A percentile compares a stretch with the other conserved stretches of the same genome.
Conservation (phyloP, 106 monocot genomes). For the Agapanthus africanus region DNA sequence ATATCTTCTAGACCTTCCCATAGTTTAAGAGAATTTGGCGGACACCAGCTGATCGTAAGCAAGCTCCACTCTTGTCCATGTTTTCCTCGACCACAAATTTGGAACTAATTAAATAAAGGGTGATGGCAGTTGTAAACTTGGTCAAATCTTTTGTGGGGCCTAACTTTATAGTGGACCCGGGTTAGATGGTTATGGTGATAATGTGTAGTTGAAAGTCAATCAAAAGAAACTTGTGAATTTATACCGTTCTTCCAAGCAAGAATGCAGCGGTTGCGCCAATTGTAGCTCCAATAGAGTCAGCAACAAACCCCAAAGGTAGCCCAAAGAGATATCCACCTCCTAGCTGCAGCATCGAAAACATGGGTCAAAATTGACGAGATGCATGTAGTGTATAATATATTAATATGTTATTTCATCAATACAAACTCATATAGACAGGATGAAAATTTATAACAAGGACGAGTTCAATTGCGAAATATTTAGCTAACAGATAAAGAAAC, state of each 20-base stretch:
- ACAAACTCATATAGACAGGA: background rate
- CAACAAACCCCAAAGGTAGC: conserved; percentile 84
- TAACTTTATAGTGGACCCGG: background rate
- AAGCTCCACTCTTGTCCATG: no score
- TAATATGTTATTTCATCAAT: background rate
- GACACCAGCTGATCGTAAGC: no score
- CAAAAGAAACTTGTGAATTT: background rate
- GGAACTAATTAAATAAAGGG: background rate
- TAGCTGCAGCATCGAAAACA: conserved; percentile 41
- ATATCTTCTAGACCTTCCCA: no score
- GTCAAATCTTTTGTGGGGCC: background rate
- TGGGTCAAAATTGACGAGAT: background rate
- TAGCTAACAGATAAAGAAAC: background rate
- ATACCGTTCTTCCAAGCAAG: conserved; percentile 88
- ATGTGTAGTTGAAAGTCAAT: background rate
- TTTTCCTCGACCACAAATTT: background rate
- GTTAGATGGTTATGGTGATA: background rate
- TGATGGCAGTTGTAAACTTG: background rate
- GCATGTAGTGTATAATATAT: no score
- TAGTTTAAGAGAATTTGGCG: no score
- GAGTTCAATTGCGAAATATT: background rate
- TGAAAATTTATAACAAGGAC: background rate
- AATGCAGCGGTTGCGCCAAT: conserved; percentile 94
- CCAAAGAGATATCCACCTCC: conserved; percentile 99
- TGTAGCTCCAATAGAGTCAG: conserved; percentile 93